Conservation (phyloP, 441 rosid genomes). For the Adansonia gregorii region DNA sequence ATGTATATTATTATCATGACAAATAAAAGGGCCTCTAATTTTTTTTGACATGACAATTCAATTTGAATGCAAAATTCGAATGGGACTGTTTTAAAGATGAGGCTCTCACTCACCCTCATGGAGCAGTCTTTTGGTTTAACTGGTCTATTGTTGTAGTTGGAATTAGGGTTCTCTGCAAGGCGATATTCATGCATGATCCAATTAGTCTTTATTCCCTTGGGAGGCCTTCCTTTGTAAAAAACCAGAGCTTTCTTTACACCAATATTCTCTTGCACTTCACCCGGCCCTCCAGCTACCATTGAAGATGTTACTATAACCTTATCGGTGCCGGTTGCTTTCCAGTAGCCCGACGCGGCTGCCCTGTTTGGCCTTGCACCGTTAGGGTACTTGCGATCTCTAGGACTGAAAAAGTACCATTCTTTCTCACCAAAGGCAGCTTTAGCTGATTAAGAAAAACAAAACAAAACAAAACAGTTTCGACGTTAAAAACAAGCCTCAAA, state of each 20-base stretch:
- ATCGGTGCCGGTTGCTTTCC: conserved; percentile 98
- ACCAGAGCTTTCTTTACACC: conserved; percentile 96
- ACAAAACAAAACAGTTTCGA: not conserved
- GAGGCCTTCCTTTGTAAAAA: conserved; percentile 88
- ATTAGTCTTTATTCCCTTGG: conserved; percentile 84
- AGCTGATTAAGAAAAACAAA: conserved; percentile 40
- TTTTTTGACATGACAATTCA: not conserved
- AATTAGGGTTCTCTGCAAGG: conserved; percentile 50
- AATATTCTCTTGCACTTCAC: conserved; percentile 52
- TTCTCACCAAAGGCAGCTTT: conserved; percentile 86
- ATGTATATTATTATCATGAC: not conserved
- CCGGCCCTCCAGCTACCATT: conserved; percentile 22
- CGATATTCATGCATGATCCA: conserved; percentile 99
- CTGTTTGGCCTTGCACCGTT: conserved; percentile 96
- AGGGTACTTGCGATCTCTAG: conserved; percentile 93
- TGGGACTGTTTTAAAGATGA: not conserved
- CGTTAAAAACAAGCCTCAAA: not conserved
- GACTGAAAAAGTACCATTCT: conserved; percentile 98
- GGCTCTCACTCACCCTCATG: conserved; percentile 69
- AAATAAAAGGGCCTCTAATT: not conserved
- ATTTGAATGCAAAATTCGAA: not conserved
- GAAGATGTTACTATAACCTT: conserved; percentile 61
- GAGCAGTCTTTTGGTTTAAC: conserved; percentile 64
- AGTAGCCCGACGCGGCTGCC: conserved; percentile 91
- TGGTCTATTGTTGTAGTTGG: conserved; percentile 30